A percentile compares a stretch with the other conserved stretches of the same genome.
Conservation (phyloP, 2,329 filamentous ascomycete species). For the Salinomyces thailandicus region DNA sequence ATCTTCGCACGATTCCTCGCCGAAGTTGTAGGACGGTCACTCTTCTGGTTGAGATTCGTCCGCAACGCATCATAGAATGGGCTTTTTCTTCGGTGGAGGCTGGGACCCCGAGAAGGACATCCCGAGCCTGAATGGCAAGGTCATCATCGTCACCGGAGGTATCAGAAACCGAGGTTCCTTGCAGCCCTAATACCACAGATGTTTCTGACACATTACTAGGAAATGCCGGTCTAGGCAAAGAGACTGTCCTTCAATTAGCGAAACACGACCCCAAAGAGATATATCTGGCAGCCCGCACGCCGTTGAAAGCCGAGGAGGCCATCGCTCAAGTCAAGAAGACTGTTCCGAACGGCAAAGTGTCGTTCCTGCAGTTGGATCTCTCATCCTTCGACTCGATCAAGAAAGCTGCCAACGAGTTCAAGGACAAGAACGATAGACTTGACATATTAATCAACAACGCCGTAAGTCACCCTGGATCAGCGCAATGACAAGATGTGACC, state of each 20-base stretch:
- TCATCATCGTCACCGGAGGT: slow-evolving; percentile 24
- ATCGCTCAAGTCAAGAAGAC: slow-evolving; percentile 19
- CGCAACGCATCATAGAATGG: no score
- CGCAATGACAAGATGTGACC: not conserved
- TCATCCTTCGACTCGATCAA: slow-evolving; percentile 32
- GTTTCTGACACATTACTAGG: no score
- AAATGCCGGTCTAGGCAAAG: slow-evolving; percentile 38
- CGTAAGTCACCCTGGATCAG: slow-evolving; percentile 16
- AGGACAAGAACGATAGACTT: slow-evolving; percentile 28
- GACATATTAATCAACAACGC: slow-evolving; percentile 41
- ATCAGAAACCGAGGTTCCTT: no score
- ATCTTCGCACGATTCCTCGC: no score
- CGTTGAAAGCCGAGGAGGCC: slow-evolving; percentile 30
- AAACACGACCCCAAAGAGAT: slow-evolving; percentile 35
- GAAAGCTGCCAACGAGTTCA: slow-evolving; percentile 30
- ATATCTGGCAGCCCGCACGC: slow-evolving; percentile 36
- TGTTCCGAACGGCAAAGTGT: slow-evolving; percentile 26
- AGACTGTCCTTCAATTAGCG: slow-evolving; percentile 34
- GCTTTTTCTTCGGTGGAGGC: not conserved
- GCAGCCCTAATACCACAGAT: no score
- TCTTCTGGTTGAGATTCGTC: no score
- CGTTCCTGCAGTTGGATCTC: slow-evolving; percentile 34
- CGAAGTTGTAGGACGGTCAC: no score
- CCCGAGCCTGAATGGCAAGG: slow-evolving; percentile 31
- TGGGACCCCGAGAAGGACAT: slow-evolving; percentile 26